Evolutionary conservation across 1,139 yeast genomes (phyloP).

Genomic region (Lodderomyces elongisporus): DNA sequence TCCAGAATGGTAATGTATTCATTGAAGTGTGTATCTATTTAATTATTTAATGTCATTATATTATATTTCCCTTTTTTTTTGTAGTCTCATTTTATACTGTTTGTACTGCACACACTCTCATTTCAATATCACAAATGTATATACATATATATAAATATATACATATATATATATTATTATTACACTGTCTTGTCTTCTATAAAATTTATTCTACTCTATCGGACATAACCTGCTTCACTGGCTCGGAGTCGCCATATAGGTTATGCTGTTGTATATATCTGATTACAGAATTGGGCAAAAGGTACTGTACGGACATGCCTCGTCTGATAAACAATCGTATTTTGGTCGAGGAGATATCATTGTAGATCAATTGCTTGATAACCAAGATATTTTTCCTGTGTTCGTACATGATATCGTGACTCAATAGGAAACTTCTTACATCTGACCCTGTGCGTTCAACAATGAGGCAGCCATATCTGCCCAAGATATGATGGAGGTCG

Average conservation of each 20-base stretch:
- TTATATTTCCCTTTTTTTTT: background rate
- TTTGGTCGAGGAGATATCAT: slow-evolving; percentile 93
- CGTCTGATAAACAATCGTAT: slow-evolving; percentile 87
- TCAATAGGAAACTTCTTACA: slow-evolving; percentile 82
- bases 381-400: slow-evolving; percentile 90
- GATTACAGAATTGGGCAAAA: slow-evolving; percentile 90
- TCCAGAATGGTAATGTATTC: slow-evolving; percentile 62
- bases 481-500: slow-evolving; percentile 91
- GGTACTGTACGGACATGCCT: slow-evolving; percentile 94
- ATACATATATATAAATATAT: background rate
- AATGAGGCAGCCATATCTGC: slow-evolving; percentile 91
- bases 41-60: background rate
- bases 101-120: no score
- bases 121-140: no score
- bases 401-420: slow-evolving; percentile 96
- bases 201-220: slow-evolving; percentile 42
- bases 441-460: slow-evolving; percentile 97
- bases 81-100: no score
- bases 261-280: slow-evolving; percentile 91
- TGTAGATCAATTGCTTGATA: slow-evolving; percentile 91
- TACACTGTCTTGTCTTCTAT: no score
- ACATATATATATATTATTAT: no score
- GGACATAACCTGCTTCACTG: slow-evolving; percentile 84
- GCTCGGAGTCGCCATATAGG: slow-evolving; percentile 83
- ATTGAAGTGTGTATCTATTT: background rate